These are phyloP conservation scores for Phytophthora colocasiae DNA, from an alignment of 352 stramenopile genomes.

Conservation along the genomic window DNA sequence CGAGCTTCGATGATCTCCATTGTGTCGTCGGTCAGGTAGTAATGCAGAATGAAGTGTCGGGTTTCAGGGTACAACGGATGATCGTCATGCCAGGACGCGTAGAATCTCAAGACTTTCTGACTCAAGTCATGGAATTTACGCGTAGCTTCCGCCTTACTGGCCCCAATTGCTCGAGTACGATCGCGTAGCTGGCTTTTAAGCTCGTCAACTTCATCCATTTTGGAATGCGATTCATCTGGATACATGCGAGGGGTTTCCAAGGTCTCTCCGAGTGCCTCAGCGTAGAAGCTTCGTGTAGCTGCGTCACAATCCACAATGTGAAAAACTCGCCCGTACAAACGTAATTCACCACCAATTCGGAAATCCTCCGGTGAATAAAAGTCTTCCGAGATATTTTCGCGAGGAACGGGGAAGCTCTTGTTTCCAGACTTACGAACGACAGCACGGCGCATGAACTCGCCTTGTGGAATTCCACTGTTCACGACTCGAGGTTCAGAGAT, in stretches of 20 bases:
- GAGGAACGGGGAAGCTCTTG: slow-evolving; percentile 21
- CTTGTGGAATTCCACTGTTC: slow-evolving; percentile 92
- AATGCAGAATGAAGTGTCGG: slow-evolving; percentile 91
- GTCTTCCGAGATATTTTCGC: slow-evolving; percentile 29
- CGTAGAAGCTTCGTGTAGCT: slow-evolving; percentile 86
- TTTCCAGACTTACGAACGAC: slow-evolving; percentile 45
- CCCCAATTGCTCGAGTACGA: slow-evolving; percentile 34
- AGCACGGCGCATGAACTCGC: slow-evolving; percentile 88
- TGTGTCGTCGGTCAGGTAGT: slow-evolving; percentile 93
- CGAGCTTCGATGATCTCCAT: slow-evolving; percentile 90
- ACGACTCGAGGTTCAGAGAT: slow-evolving; percentile 86
- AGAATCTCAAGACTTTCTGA: slow-evolving; percentile 92
- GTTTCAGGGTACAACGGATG: slow-evolving; percentile 91
- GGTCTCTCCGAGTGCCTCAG: slow-evolving; percentile 47
- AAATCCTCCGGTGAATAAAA: slow-evolving; percentile 82
- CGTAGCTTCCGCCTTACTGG: slow-evolving; percentile 53
- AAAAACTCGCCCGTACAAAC: slow-evolving; percentile 84
- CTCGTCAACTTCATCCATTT: slow-evolving; percentile 59
- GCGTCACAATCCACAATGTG: slow-evolving; percentile 91
- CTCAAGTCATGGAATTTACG: slow-evolving; percentile 83
- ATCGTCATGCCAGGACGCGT: slow-evolving; percentile 91
- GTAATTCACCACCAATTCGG: slow-evolving; percentile 71
- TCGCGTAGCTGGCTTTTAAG: slow-evolving; percentile 51
- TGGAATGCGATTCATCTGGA: slow-evolving; percentile 73
- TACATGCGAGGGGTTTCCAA: slow-evolving; percentile 62